These are phyloP conservation scores for Penicillium sp. DNA, from an alignment of 2,329 filamentous ascomycete genomes.

Conservation along the genomic window DNA sequence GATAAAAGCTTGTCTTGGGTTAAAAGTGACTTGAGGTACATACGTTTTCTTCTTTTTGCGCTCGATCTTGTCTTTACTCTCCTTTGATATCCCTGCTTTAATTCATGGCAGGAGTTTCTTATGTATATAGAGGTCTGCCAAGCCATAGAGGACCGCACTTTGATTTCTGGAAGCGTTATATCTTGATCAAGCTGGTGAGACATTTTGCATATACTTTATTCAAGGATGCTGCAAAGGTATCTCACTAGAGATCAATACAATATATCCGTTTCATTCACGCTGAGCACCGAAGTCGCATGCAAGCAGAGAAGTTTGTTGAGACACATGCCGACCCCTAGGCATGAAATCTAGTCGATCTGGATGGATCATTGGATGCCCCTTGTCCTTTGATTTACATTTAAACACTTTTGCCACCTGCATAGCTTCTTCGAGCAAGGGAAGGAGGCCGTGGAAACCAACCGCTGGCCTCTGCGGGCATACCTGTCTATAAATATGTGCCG, in stretches of 20 bases:
- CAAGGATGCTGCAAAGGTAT: neutral
- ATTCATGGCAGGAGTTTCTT: neutral
- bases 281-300: too few relatives aligned
- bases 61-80: neutral
- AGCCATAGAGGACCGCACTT: neutral
- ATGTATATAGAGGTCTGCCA: neutral
- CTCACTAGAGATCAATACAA: neutral
- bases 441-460: neutral
- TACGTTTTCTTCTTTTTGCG: neutral
- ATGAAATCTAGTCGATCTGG: neutral
- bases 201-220: neutral
- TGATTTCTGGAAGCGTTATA: neutral
- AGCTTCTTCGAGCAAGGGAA: neutral
- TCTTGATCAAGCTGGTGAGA: neutral
- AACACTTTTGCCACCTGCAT: neutral
- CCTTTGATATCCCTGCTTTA: neutral
- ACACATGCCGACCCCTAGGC: neutral
- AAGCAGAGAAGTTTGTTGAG: neutral
- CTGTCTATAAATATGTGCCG: neutral
- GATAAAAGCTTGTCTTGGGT: neutral
- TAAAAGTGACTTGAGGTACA: neutral
- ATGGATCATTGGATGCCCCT: neutral
- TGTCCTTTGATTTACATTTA: neutral
- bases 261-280: neutral
- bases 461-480: neutral